Base-by-base conservation (phyloP, 495 filamentous ascomycete species). In the Articulospora tetracladia region DNA sequence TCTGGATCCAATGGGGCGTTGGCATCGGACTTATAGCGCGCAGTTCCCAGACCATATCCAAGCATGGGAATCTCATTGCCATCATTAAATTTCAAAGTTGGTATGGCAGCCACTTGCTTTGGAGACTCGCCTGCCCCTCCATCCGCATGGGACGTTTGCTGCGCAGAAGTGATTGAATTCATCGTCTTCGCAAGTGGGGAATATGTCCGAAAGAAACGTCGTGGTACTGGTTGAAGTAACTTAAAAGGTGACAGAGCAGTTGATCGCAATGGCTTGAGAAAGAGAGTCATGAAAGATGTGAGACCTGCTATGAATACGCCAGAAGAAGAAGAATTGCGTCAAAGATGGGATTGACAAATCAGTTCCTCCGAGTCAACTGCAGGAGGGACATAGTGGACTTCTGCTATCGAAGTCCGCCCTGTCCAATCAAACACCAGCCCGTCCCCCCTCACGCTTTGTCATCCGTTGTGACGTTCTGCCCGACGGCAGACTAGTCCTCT, bases 21-120 rank as follows among this genome's bases (percentile, higher is more conserved):
- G 23, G 39, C 1, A 22, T 57, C 39, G 0, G 8, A 11, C 32
- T 62, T 61, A 41, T 57, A 63, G 13, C 53, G 24, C 32, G 77
- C 77, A 0, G 77, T 76, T 19, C 80, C 79, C 2, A 79, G 83
- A 54, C 91, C 91, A 72, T 89, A 96, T 22, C 80, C 89, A 24
- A 93, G 71, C 88, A 91, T 74, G 17, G 91, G 91, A 26, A 94
- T 86, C 24, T 82, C 79, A 48, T 82, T 84, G 19, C 86, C 88
- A 73, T 94, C 89, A 61, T 83, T 87, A 55, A 94, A 76, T 64
- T 87, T 86, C 53, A 88, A 30, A 68, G 34, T 61, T 28, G 73
- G 73, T 32, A 80, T 69, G 57, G 62, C 63, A 25, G 50, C 41
- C 30, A 67, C 32, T 64, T 76, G 72, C 61, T 76, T 76, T 30